Evolutionary conservation across 768 basidiomycete species (phyloP), one percentile per base, ranked within the genome.

Genomic region (Asterophora lycoperdoides): DNA sequence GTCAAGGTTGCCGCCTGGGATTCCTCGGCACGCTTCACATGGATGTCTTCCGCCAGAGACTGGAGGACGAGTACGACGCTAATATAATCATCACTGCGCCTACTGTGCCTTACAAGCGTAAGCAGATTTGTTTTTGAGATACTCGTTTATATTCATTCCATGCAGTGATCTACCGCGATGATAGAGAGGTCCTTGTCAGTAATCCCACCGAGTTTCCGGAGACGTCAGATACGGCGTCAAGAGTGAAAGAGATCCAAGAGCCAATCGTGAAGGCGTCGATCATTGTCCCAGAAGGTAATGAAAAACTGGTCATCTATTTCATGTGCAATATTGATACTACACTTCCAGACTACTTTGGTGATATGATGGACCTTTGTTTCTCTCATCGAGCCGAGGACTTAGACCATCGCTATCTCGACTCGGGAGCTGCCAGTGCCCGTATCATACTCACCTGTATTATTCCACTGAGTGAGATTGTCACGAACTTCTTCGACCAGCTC

Each of bases 171-270:
- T 89, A 86, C 68, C 78, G 71, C 55, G 81, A 84, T 45, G 74
- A 68, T 42, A 75, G 67, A 13, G 79, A 81, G 53, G 73, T 75
- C 18, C 68, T 77, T 38, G 75, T 99, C 60, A 93, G 93, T 65
- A 97, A 96, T 64, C 95, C 96, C 14, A 90, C 89, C 1, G 89
- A 96, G 55, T 99, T 99, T 62, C 96, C 96, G 1, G 94, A 98
- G 45, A 74, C 78, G 13, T 68, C 75, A 14, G 88, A 94, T 52
- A 66, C 72, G 20, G 65, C 76, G 15, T 63, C 72, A 29, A 79
- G 77, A 51, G 82, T 94, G 17, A 78, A 75, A 55, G 81, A 86
- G 56, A 76, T 98, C 11, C 88, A 91, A 58, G 96, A 98, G 64
- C 96, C 96, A 0, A 79, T 93, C 46, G 93, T 98, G 36, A 88